These are phyloP conservation scores for Suillus brevipes DNA, from an alignment of 768 basidiomycete genomes.

Conservation along the genomic window DNA sequence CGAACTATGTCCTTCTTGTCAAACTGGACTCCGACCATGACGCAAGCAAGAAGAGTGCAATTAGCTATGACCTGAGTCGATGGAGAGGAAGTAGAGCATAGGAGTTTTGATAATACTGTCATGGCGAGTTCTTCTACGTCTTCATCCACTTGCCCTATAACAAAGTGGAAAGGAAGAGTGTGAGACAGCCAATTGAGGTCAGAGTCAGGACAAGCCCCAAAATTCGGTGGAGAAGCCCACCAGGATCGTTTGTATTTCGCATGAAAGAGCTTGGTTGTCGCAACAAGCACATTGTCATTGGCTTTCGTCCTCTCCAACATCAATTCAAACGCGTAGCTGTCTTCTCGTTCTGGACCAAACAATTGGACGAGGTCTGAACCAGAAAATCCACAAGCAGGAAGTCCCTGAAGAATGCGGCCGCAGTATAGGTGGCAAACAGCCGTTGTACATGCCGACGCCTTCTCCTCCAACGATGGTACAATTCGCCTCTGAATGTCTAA, in stretches of 20 bases:
- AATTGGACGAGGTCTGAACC: too few species aligned
- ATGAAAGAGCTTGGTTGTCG: background rate
- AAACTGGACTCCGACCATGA: background rate
- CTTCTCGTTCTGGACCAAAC: too few species aligned
- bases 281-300: background rate
- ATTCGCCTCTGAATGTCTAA: background rate
- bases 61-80: background rate
- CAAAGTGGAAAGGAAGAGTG: background rate
- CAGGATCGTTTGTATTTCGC: too few species aligned
- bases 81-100: background rate
- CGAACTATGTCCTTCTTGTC: background rate
- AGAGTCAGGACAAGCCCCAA: background rate
- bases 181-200: background rate
- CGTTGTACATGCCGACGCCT: background rate
- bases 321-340: rapidly evolving
- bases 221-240: background rate
- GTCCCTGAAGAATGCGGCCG: background rate
- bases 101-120: background rate
- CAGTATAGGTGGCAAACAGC: background rate
- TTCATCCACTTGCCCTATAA: background rate
- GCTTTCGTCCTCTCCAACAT: too few species aligned
- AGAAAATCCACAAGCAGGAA: background rate
- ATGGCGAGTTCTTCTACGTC: background rate
- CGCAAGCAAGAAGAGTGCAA: background rate
- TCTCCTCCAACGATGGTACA: background rate